Evolutionary conservation across 2,329 filamentous ascomycete species (phyloP).

Genomic region (Phyllosticta capitalensis): DNA sequence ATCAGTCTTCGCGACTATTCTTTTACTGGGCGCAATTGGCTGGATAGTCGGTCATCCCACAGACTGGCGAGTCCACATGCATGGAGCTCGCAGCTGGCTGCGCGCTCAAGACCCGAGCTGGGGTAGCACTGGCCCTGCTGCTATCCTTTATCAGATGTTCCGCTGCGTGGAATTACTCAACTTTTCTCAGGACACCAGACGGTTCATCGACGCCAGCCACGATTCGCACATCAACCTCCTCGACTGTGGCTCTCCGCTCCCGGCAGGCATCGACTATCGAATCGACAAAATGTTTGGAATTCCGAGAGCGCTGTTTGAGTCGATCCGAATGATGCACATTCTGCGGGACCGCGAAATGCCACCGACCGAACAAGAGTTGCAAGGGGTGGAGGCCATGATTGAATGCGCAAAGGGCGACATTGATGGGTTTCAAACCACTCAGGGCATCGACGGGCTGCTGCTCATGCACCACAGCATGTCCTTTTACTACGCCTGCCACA

Average conservation of each 20-base stretch:
- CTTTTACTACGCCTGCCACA: slow-evolving; percentile 6
- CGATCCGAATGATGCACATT: slow-evolving; percentile 1
- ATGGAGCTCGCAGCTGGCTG: slow-evolving; percentile 8
- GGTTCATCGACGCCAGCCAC: not conserved
- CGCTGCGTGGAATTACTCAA: slow-evolving; percentile 6
- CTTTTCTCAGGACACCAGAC: slow-evolving; percentile 3
- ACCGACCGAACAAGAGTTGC: not conserved
- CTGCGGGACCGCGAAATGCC: not conserved
- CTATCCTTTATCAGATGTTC: slow-evolving; percentile 9
- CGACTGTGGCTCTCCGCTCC: not conserved
- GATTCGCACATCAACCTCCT: not conserved
- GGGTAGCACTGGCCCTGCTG: not conserved
- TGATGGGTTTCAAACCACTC: not conserved
- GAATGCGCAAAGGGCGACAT: not conserved
- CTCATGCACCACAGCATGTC: slow-evolving; percentile 4
- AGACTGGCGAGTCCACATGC: slow-evolving; percentile 8
- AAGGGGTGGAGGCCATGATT: not conserved
- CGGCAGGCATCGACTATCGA: not conserved
- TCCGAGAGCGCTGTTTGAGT: slow-evolving; percentile 4
- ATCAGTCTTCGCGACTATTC: slow-evolving; percentile 8
- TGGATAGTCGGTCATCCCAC: slow-evolving; percentile 4
- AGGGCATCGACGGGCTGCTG: slow-evolving; percentile 2
- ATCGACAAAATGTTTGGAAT: slow-evolving; percentile 7
- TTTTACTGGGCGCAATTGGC: slow-evolving; percentile 2
- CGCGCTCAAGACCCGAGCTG: not conserved